Percentiles rank a stretch among this genome's conserved stretches.
Evolutionary conservation across 1,284 basidiomycete genomes (phyloP).

Genomic region (Phellopilus nigrolimitatus): DNA sequence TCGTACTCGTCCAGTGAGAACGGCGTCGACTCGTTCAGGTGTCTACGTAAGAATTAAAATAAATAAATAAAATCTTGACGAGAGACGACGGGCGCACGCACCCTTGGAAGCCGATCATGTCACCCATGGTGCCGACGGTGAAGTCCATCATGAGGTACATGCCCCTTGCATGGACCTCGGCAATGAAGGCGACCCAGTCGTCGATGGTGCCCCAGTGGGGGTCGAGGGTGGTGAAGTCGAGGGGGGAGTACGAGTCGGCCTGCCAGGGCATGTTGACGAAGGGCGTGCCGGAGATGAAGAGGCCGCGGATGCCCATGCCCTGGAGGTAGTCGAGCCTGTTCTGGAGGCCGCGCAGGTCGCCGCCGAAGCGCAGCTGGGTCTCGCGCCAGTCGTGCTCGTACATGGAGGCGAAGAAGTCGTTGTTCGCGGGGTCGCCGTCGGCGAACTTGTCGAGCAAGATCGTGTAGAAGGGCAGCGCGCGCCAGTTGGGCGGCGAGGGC

Average conservation of each 20-base stretch:
- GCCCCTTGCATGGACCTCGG: slow-evolving; percentile 68
- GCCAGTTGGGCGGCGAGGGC: slow-evolving; percentile 82
- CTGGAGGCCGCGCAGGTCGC: slow-evolving; percentile 76
- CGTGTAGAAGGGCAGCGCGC: slow-evolving; percentile 78
- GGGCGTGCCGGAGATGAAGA: slow-evolving; percentile 88
- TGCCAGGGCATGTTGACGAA: slow-evolving; percentile 96
- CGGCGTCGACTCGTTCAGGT: slow-evolving; percentile 74
- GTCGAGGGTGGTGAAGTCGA: slow-evolving; percentile 85
- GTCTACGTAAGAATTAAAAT: slow-evolving; percentile 38
- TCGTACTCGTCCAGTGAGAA: slow-evolving; percentile 74
- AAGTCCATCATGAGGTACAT: slow-evolving; percentile 94
- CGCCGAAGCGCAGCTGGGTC: slow-evolving; percentile 82
- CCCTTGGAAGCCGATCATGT: slow-evolving; percentile 81
- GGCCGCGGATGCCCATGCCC: slow-evolving; percentile 78
- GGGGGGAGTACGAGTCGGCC: slow-evolving; percentile 89
- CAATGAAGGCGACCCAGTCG: slow-evolving; percentile 74
- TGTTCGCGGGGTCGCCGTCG: slow-evolving; percentile 86
- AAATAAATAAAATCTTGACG: neutral
- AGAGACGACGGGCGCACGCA: slow-evolving; percentile 32
- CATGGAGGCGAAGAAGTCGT: slow-evolving; percentile 78
- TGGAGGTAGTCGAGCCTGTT: slow-evolving; percentile 80
- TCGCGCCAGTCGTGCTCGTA: slow-evolving; percentile 85
- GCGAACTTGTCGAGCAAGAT: slow-evolving; percentile 89
- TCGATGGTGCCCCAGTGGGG: slow-evolving; percentile 83
- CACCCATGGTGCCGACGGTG: slow-evolving; percentile 87